Percentiles rank a stretch among this genome's conserved stretches.
These are phyloP conservation scores for Suillus occidentalis DNA, from an alignment of 768 basidiomycete species.

Conservation along the genomic window DNA sequence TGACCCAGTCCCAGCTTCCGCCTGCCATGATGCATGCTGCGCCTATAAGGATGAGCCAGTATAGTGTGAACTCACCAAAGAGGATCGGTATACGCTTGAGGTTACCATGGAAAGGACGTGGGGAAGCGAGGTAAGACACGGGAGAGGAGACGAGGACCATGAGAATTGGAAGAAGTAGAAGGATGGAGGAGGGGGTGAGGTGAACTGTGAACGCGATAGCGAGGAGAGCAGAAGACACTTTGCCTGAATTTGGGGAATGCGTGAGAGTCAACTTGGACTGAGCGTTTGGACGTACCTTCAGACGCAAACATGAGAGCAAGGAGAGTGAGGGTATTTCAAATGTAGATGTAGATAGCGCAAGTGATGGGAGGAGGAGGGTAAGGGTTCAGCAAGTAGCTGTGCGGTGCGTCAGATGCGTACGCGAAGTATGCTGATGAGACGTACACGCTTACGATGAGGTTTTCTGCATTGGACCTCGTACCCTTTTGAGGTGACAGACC, in stretches of 20 bases:
- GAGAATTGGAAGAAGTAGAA: constrained; percentile 66
- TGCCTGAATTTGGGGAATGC: constrained; percentile 43
- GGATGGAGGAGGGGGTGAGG: constrained; percentile 65
- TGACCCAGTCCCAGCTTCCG: constrained; percentile 68
- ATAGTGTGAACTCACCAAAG: constrained; percentile 51
- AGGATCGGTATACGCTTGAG: constrained; percentile 20
- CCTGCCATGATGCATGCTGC: constrained; percentile 54
- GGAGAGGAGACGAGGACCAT: constrained; percentile 64
- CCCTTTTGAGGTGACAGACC: constrained; percentile 48
- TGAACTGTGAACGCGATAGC: constrained; percentile 71
- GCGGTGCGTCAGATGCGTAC: constrained; percentile 12
- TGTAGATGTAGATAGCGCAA: constrained; percentile 80
- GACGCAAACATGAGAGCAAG: constrained; percentile 69
- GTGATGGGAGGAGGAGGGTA: constrained; percentile 77
- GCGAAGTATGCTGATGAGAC: not conserved
- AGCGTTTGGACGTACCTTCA: constrained; percentile 44
- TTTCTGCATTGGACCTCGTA: not conserved
- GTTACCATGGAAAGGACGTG: constrained; percentile 34
- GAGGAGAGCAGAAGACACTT: constrained; percentile 55
- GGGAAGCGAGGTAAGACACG: constrained; percentile 67
- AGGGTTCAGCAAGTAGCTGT: constrained; percentile 87
- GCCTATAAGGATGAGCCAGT: constrained; percentile 43
- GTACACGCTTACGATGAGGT: constrained; percentile 6
- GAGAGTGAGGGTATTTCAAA: constrained; percentile 78
- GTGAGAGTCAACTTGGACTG: not conserved